Base-by-base conservation (phyloP, 1,284 basidiomycete species). In the Cutaneotrichosporon cutaneum region DNA sequence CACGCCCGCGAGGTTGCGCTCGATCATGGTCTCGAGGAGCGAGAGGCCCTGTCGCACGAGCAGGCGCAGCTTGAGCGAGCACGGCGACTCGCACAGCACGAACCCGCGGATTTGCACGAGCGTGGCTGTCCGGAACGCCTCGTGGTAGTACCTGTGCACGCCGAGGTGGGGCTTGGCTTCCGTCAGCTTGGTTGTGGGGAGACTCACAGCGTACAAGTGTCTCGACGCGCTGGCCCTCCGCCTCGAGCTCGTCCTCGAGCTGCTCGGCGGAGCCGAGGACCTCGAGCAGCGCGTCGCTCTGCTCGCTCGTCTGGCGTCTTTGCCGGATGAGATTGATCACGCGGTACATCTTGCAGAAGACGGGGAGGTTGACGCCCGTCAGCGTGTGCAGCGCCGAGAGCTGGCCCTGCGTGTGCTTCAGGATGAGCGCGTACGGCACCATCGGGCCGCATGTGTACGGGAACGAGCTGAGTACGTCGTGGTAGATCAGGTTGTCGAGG, bases 401-500 rank as follows among this genome's bases (percentile, higher is more conserved):
- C 26, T 51, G 48, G 14, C 48, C 48, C 26, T 51, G 48, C 16
- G 48, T 30, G 27, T 51, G 48, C 18, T 51, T 51, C 13, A 51
- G 48, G 16, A 51, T 51, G 18, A 51, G 48, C 27, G 26, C 26
- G 48, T 51, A 51, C 13, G 48, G 48, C 18, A 51, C 48, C 48
- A 51, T 51, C 8, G 48, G 48, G 14, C 48, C 48, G 14, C 48
- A 27, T 14, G 26, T 51, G 48, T 51, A 51, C 18, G 48, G 27
- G 10, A 51, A 51, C 27, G 48, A 51, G 48, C 48, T 51, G 27
- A 51, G 48, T 6, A 51, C 48, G 48, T 51, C 48, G 16, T 51
- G 48, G 48, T 51, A 51, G 26, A 51, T 51, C 16, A 51, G 27
- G 27, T 51, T 51, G 48, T 51, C 48, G 16, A 51, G 27, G 48